Base-by-base conservation (phyloP, 2,329 filamentous ascomycete species). In the Cladophialophora psammophila region DNA sequence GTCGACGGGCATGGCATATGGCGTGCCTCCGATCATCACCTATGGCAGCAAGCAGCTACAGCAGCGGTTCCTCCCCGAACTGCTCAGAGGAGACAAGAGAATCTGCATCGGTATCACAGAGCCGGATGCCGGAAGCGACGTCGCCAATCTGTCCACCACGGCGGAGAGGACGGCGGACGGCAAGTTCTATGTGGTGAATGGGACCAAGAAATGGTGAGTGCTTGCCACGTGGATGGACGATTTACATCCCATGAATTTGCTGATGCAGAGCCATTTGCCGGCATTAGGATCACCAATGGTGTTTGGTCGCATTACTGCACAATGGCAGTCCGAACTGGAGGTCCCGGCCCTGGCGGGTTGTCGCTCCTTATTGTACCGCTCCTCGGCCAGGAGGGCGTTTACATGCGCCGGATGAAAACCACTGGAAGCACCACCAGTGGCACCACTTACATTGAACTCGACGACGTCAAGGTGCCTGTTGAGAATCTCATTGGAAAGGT, bases 101-200 rank as follows among this genome's bases (percentile, higher is more conserved):
- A 83, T 83, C 12, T 93, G 91, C 74, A 92, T 94, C 71, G 91
- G 90, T 7, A 92, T 94, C 73, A 94, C 91, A 0, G 91, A 94
- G 75, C 91, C 91, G 0, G 87, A 87, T 61, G 90, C 90, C 0
- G 91, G 91, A 0, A 88, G 85, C 57, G 91, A 93, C 74, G 91
- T 93, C 1, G 88, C 90, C 4, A 90, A 89, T 72, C 90, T 93
- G 69, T 83, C 84, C 3, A 92, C 90, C 0, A 90, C 86, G 0
- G 91, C 90, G 2, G 80, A 77, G 2, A 88, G 88, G 75, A 85
- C 82, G 6, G 74, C 80, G 0, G 87, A 90, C 73, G 90, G 90
- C 5, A 88, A 87, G 75, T 79, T 86, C 72, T 93, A 90, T 74
- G 83, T 92, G 53, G 79, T 93, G 55, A 92, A 91, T 65, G 91